Evolutionary conservation across 192 early-diverging fungal genomes (phyloP), one percentile per base, ranked within the genome.

Genomic region (Coemansia sp.): DNA sequence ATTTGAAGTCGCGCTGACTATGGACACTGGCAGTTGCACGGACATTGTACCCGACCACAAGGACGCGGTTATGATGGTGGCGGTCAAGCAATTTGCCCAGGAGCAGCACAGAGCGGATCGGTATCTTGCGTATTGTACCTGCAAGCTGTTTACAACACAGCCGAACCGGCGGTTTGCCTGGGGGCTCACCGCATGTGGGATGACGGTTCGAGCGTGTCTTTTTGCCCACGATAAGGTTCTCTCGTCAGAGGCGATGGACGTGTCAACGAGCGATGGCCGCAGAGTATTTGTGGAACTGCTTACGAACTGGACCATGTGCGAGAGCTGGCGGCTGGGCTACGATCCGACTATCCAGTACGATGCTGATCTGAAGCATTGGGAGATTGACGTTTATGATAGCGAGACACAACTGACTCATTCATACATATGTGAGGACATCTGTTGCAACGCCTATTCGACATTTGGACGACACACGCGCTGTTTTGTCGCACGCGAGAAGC

Each of bases 101-200:
- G 39, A 60, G 1, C n/a, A 32, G 52, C 5, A n/a, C 3, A 5
- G 52, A 27, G 66, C 59, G 10, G 35, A 35, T 45, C 29, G 3
- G 22, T 64, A 75, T 22, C 19, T 69, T 47, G 5, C 41, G 1
- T 37, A 18, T 14, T 61, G 70, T 27, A 29, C 51, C 47, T 39
- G 64, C 18, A 41, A 65, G 1, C 38, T 70, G 6, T 70, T 69
- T 19, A 26, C 43, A 1, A 29, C 39, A 3, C 67, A 69, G 56
- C 26, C 20, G 12, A 38, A 54, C 60, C 62, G 64, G 6, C 38
- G 50, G 14, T 66, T 66, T 20, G 8, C 52, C 26, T 75, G 73
- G 68, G 73, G 73, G 10, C 60, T 75, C 2, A 62, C 60, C 4
- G 10, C 53, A 4, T 69, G 59, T 38, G 67, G 32, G 3, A 62